Base-by-base conservation (phyloP, 2,329 filamentous ascomycete genomes). In the Hypoxylon sp. region DNA sequence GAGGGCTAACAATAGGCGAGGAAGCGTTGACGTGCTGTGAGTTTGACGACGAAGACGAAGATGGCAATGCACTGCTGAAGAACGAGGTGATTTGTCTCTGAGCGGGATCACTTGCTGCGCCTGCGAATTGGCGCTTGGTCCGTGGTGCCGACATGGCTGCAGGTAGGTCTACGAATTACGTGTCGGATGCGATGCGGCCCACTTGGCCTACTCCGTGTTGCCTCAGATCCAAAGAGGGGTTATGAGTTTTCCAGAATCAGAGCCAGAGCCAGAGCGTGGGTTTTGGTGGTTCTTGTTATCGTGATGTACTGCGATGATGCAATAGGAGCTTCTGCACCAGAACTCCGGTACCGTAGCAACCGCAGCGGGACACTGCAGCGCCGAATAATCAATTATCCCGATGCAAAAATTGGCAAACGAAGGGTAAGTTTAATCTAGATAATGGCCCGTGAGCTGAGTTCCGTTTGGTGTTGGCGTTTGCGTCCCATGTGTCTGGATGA, bases 51-150 rank as follows among this genome's bases (percentile, higher is more conserved):
- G 70, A n/a, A n/a, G n/a, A 61, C 50, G 72, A 31, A 46, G 35
- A 72, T 51, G 70, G 62, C 47, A 73, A 31, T 48, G 37, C 47
- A 54, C 58, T 66, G 64, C 77, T 74, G 80, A 91, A 91, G 81
- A 89, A 91, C 59, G 85, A 87, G 19, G 89, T 91, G 75, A 91
- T 91, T 62, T 89, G 87, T 63, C 87, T 85, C 75, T 90, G 88
- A 7, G 85, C 76, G 10, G 86, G 82, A 74, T 90, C 86, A 77
- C 84, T 86, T 53, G 87, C 80, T 58, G 86, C 84, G 74, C 88
- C 88, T 62, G 86, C 85, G 76, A 90, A 90, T 66, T 84, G 87
- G 54, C 88, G 87, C 81, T 91, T 91, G 57, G 83, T 83, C 75
- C 87, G 83, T 27, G 85, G 84, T 61, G 79, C 81, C 31, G 86